Evolutionary conservation across 805 yeast species (phyloP).

Genomic region (Scheffersomyces amazonensis): DNA sequence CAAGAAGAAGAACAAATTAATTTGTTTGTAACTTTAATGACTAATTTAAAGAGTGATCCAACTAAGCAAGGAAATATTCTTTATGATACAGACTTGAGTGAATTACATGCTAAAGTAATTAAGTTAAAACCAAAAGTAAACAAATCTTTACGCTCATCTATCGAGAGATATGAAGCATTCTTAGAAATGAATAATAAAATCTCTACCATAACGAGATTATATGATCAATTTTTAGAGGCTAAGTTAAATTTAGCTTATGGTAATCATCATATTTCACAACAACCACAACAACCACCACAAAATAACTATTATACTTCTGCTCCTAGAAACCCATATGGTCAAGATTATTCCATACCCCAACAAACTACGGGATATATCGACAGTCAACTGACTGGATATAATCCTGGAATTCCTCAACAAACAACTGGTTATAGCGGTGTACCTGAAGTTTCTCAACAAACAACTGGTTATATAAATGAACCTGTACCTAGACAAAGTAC

Average conservation of each 20-base stretch:
- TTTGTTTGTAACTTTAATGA: constrained; percentile 66
- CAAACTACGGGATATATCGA: neutral
- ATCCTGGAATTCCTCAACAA: neutral
- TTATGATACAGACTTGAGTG: constrained; percentile 51
- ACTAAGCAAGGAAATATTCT: constrained; percentile 32
- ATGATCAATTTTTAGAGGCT: constrained; percentile 70
- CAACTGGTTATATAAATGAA: neutral
- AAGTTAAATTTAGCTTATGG: constrained; percentile 37
- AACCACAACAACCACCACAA: too few species aligned
- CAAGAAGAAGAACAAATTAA: constrained; percentile 70
- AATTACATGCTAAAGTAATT: constrained; percentile 57
- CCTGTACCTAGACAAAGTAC: constrained; percentile 2
- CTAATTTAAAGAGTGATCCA: constrained; percentile 47
- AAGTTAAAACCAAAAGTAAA: constrained; percentile 69
- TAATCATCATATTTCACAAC: constrained; percentile 18
- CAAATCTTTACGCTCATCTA: constrained; percentile 53
- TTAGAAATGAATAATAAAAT: constrained; percentile 77
- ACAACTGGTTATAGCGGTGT: neutral
- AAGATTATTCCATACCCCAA: neutral
- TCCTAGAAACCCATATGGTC: neutral
- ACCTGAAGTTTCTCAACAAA: neutral
- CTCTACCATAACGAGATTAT: constrained; percentile 70
- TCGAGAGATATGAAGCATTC: constrained; percentile 59
- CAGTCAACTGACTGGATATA: constrained; percentile 1
- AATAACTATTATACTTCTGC: constrained; percentile 3